phyloP scores from a whole-genome alignment of 441 rosid species.

The Francoa sonchifolia region DNA sequence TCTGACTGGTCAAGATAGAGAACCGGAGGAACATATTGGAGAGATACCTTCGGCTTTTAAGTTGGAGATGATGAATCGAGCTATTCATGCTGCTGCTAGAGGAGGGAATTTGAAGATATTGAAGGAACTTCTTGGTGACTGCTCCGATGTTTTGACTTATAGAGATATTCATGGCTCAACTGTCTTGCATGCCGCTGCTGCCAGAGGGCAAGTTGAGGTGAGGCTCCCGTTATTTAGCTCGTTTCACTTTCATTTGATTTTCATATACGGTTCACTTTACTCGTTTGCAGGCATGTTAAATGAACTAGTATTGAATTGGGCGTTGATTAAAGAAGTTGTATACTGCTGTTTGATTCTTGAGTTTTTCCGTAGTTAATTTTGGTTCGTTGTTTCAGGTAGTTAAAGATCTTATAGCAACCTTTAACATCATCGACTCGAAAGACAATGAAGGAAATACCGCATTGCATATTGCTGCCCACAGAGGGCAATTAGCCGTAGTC shows the following conservation, averaged over 20 bases:
- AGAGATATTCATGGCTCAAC: constrained; percentile 73
- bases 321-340: too few species aligned
- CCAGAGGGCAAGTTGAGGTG: constrained; percentile 69
- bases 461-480: constrained; percentile 60
- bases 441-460: constrained; percentile 78
- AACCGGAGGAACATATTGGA: constrained; percentile 38
- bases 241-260: not conserved
- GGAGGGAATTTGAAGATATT: constrained; percentile 56
- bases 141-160: constrained; percentile 39
- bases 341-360: not conserved
- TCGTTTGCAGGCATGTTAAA: too few species aligned
- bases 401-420: constrained; percentile 42
- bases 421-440: constrained; percentile 28
- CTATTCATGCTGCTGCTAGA: constrained; percentile 74
- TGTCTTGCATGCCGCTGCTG: constrained; percentile 73
- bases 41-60: constrained; percentile 51
- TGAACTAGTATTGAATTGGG: too few species aligned
- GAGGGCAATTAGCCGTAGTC: constrained; percentile 60
- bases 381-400: constrained; percentile 36
- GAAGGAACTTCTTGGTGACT: constrained; percentile 39
- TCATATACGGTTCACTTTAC: not conserved
- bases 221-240: constrained; percentile 1
- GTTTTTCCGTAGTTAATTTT: not conserved
- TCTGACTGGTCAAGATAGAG: constrained; percentile 27
- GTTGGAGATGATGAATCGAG: constrained; percentile 70